These are phyloP conservation scores for Xylaria flabelliformis DNA, from an alignment of 495 filamentous ascomycete species.

Conservation along the genomic window DNA sequence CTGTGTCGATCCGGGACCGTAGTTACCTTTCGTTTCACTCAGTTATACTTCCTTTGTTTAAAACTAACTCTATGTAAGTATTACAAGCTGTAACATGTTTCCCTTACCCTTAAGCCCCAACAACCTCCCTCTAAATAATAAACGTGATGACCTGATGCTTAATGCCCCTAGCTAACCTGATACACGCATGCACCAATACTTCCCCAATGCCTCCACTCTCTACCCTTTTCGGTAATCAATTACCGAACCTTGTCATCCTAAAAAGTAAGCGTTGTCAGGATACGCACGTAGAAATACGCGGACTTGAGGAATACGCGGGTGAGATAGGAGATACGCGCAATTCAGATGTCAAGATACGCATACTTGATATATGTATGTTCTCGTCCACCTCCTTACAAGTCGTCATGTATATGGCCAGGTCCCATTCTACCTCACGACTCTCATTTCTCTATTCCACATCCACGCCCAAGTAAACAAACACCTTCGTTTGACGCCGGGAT, in stretches of 20 bases:
- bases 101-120: neutral
- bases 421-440: neutral
- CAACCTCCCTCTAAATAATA: neutral
- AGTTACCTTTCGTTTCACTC: no score
- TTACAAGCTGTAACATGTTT: no score
- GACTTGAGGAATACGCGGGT: constrained; percentile 3
- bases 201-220: constrained; percentile 1
- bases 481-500: neutral
- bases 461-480: neutral
- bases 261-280: neutral
- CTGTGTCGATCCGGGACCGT: no score
- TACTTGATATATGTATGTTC: neutral
- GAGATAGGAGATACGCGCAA: constrained; percentile 1
- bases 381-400: neutral
- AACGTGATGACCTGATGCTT: neutral
- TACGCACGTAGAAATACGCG: neutral
- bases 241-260: neutral
- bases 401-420: neutral
- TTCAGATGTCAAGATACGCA: neutral
- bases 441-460: neutral
- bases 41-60: no score
- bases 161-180: neutral
- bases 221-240: constrained; percentile 4
- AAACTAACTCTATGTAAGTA: no score
- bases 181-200: neutral